Conservation (phyloP, 768 basidiomycete species). For the Pulveroboletus sp. region DNA sequence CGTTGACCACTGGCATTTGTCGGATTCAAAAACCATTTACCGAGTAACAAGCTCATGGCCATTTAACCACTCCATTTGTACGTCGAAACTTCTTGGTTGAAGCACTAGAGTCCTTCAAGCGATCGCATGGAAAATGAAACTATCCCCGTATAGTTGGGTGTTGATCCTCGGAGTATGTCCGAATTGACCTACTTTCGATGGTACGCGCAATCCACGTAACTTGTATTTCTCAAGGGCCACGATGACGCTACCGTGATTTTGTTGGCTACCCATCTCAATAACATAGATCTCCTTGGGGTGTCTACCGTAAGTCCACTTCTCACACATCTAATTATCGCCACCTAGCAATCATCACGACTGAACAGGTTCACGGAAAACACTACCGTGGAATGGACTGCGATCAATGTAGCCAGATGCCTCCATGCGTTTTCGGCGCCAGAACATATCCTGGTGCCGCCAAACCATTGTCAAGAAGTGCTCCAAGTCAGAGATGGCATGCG, state of each 20-base stretch:
- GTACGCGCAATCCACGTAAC: neutral
- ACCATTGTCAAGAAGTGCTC: slow-evolving; percentile 58
- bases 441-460: slow-evolving; percentile 63
- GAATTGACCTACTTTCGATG: neutral
- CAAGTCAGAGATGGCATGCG: slow-evolving; percentile 92
- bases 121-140: too few species aligned
- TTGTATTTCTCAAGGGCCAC: slow-evolving; percentile 57
- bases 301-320: slow-evolving; percentile 57
- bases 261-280: slow-evolving; percentile 63
- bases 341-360: neutral
- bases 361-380: slow-evolving; percentile 84
- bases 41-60: too few species aligned
- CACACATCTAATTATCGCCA: too few species aligned
- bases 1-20: too few species aligned
- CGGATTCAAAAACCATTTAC: too few species aligned
- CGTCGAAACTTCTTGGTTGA: too few species aligned
- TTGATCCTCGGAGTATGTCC: slow-evolving; percentile 61
- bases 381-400: slow-evolving; percentile 52
- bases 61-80: too few species aligned
- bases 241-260: slow-evolving; percentile 87
- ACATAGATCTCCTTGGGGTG: slow-evolving; percentile 73
- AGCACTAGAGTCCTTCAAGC: too few species aligned
- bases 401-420: slow-evolving; percentile 77
- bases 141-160: slow-evolving; percentile 57
- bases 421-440: slow-evolving; percentile 67